Conservation (phyloP, 176 grass and related monocot species). For the Juncus effusus region DNA sequence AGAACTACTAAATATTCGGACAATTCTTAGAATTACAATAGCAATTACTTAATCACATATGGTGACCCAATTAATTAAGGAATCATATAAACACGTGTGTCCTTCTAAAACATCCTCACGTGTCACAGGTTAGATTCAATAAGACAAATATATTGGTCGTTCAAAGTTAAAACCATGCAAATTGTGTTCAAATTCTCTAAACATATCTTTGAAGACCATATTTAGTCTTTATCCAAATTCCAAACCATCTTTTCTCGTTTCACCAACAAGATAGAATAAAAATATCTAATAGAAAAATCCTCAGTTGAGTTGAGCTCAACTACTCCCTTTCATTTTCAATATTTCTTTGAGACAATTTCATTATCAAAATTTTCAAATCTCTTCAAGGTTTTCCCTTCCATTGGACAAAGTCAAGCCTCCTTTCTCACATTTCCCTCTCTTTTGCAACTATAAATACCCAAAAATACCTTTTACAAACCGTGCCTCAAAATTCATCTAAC, state of each 20-base stretch:
- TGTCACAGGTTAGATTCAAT: too few species aligned
- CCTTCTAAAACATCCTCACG: too few species aligned
- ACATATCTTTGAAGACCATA: background rate
- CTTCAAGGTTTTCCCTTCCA: constrained; percentile 1
- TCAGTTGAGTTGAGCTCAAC: constrained; percentile 12
- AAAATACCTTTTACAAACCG: background rate
- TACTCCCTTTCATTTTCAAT: constrained; percentile 19
- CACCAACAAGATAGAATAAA: background rate
- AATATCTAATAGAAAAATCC: background rate
- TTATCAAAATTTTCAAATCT: background rate
- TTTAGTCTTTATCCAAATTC: constrained; percentile 15
- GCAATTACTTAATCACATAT: too few species aligned
- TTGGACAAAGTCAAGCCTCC: constrained; percentile 21
- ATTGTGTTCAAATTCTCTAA: background rate
- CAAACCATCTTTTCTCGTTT: background rate
- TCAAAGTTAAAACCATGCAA: background rate
- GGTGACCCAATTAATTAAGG: too few species aligned
- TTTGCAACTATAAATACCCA: constrained; percentile 4
- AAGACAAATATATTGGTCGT: too few species aligned
- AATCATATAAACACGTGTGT: too few species aligned
- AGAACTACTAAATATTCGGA: too few species aligned
- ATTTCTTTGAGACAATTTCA: too few species aligned
- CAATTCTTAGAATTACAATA: too few species aligned
- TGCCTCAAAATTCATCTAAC: background rate
- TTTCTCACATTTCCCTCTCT: background rate